phyloP scores from a whole-genome alignment of 495 filamentous ascomycete species.

The Polyplosphaeria fusca region DNA sequence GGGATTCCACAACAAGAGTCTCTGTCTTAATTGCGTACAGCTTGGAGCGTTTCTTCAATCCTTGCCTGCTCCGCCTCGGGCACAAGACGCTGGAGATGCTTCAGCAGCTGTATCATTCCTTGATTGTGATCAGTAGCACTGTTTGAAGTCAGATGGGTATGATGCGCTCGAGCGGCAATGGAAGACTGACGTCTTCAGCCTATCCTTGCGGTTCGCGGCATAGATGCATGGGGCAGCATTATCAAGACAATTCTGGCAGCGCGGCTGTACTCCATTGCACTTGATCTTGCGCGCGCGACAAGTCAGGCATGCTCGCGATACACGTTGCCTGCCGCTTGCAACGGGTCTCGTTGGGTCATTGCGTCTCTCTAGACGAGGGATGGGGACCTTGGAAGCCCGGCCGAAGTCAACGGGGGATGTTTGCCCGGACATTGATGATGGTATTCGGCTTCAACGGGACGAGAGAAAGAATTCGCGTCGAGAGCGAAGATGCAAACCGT shows the following conservation, averaged over 20 bases:
- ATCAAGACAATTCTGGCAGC: slow-evolving; percentile 55
- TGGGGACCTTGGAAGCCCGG: slow-evolving; percentile 21
- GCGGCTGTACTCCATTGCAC: slow-evolving; percentile 55
- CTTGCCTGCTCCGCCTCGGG: background rate
- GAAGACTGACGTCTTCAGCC: slow-evolving; percentile 33
- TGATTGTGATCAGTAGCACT: slow-evolving; percentile 27
- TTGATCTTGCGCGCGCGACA: slow-evolving; percentile 52
- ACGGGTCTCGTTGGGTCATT: background rate
- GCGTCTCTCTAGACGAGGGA: slow-evolving; percentile 21
- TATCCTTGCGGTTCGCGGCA: slow-evolving; percentile 56
- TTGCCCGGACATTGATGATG: too few relatives aligned
- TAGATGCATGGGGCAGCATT: slow-evolving; percentile 53
- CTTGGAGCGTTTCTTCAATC: slow-evolving; percentile 19
- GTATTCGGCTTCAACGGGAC: too few relatives aligned
- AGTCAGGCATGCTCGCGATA: slow-evolving; percentile 34
- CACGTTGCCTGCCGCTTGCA: slow-evolving; percentile 9
- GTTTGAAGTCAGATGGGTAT: background rate
- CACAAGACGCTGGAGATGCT: background rate
- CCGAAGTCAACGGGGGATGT: too few relatives aligned
- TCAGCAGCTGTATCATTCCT: slow-evolving; percentile 15
- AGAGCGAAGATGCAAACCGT: too few relatives aligned
- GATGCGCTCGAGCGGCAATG: background rate
- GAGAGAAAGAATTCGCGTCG: too few relatives aligned
- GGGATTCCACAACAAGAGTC: too few relatives aligned
- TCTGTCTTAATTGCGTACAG: too few relatives aligned